Evolutionary conservation across 306 rosid genomes (phyloP), one percentile per base, ranked within the genome.

Genomic region (Rosa lucieae): DNA sequence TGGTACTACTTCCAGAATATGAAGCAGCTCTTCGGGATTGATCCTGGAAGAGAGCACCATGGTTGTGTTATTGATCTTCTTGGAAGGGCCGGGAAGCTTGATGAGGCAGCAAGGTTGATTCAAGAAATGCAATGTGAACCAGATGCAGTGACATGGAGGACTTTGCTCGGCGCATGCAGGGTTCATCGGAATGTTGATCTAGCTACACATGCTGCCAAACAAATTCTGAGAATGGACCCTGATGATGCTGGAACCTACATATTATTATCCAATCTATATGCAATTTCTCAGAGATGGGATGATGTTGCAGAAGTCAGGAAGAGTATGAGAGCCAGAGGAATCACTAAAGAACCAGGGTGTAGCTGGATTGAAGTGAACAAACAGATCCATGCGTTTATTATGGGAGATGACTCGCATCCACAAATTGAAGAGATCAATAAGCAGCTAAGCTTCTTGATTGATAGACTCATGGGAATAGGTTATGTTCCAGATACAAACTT

Each of bases 41-140:
- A 87, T 75, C 93, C 97, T 8, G 87, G 88, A 80, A 90, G 88
- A 84, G 97, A 94, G 80, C 97, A 90, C 82, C 89, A 94, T 68
- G 87, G 97, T 58, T 94, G 97, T 82, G 82, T 92, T 52, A 90
- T 94, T 77, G 97, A 94, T 84, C 97, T 94, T 84, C 98, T 94
- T 79, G 98, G 98, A 72, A 85, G 97, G 84, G 93, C 97, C 15
- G 98, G 95, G 75, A 90, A 76, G 85, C 92, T 94, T 53, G 88
- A 90, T 65, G 90, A 89, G 74, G 93, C 92, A 40, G 86, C 89
- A 68, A 85, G 76, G 74, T 85, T 94, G 82, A 92, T 90, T 67
- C 80, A 86, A 61, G 89, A 88, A 87, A 92, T 90, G 93, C 80
- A 82, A 23, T 83, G 83, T 53, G 85, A 90, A 81, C 94, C 97